A percentile compares a stretch with the other conserved stretches of the same genome.
Evolutionary conservation across 2,329 filamentous ascomycete genomes (phyloP).

Genomic region (Calonectria multiphialidica): DNA sequence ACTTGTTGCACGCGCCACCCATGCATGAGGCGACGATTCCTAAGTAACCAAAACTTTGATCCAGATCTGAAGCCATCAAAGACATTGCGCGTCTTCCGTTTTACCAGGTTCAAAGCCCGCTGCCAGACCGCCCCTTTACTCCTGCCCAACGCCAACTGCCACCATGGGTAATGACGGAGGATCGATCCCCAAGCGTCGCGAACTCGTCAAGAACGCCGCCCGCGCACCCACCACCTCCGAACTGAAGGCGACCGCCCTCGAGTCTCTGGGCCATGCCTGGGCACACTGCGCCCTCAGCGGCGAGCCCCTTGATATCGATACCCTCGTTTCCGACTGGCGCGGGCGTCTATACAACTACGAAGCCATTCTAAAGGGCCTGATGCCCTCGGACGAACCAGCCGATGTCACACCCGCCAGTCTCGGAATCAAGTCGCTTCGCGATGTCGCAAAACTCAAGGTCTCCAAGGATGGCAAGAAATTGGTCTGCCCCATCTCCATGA

Average conservation of each 20-base stretch:
- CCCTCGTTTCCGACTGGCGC: slow-evolving; percentile 85
- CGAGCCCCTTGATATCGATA: slow-evolving; percentile 74
- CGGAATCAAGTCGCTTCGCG: slow-evolving; percentile 83
- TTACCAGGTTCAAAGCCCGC: not conserved
- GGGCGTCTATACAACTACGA: slow-evolving; percentile 97
- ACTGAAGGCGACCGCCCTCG: slow-evolving; percentile 88
- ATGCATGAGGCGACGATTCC: slow-evolving; percentile 22
- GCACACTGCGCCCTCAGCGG: slow-evolving; percentile 88
- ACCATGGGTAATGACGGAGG: slow-evolving; percentile 97
- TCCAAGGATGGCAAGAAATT: slow-evolving; percentile 66
- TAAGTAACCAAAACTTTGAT: not conserved
- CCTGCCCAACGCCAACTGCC: not conserved
- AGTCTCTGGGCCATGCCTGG: slow-evolving; percentile 90
- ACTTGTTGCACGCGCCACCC: slow-evolving; percentile 17
- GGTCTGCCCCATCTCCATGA: slow-evolving; percentile 89
- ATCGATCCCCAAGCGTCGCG: slow-evolving; percentile 93
- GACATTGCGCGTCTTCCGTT: not conserved
- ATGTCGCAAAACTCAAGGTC: slow-evolving; percentile 90
- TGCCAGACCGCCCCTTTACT: not conserved
- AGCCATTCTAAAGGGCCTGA: slow-evolving; percentile 75
- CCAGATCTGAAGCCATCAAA: slow-evolving; percentile 1
- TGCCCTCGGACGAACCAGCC: slow-evolving; percentile 71
- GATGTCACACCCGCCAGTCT: slow-evolving; percentile 59
- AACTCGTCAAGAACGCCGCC: slow-evolving; percentile 94
- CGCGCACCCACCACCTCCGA: slow-evolving; percentile 85